These are phyloP conservation scores for Furcasterigmium sp. DNA, from an alignment of 2,329 filamentous ascomycete species.

Conservation along the genomic window DNA sequence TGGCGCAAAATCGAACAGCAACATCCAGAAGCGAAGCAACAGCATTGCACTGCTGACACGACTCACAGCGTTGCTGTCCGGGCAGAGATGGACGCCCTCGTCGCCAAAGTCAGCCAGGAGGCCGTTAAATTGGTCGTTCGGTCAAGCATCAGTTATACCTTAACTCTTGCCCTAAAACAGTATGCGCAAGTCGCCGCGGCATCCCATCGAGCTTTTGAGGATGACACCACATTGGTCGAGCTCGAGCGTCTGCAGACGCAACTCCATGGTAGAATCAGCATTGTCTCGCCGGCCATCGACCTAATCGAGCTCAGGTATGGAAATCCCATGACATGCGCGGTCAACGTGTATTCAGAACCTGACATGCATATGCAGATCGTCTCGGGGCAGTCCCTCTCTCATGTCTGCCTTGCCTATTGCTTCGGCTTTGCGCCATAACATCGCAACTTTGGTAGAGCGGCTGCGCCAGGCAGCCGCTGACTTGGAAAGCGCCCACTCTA, in stretches of 20 bases:
- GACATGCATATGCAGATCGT: constrained; percentile 32
- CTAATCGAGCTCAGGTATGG: constrained; percentile 82
- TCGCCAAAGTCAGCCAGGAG: constrained; percentile 53
- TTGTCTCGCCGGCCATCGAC: constrained; percentile 82
- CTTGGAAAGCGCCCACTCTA: no score
- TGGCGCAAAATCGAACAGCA: no score
- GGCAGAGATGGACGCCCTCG: constrained; percentile 68
- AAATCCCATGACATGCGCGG: neutral
- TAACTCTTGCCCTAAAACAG: constrained; percentile 79
- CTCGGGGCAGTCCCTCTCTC: constrained; percentile 53
- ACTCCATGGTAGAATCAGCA: constrained; percentile 81
- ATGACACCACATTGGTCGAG: constrained; percentile 58
- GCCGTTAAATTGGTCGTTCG: constrained; percentile 90
- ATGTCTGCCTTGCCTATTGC: constrained; percentile 82
- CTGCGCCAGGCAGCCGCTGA: no score
- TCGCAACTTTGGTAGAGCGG: constrained; percentile 59
- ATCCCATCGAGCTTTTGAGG: constrained; percentile 51
- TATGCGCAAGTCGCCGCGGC: constrained; percentile 73
- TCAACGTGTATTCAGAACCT: no score
- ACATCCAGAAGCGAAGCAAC: no score
- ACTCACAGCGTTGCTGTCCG: no score
- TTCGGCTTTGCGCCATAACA: constrained; percentile 76
- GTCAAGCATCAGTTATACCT: constrained; percentile 81
- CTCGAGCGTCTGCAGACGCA: constrained; percentile 66
- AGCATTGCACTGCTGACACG: no score